Evolutionary conservation across 2,329 filamentous ascomycete species (phyloP).

Genomic region (Xylaria sp.): DNA sequence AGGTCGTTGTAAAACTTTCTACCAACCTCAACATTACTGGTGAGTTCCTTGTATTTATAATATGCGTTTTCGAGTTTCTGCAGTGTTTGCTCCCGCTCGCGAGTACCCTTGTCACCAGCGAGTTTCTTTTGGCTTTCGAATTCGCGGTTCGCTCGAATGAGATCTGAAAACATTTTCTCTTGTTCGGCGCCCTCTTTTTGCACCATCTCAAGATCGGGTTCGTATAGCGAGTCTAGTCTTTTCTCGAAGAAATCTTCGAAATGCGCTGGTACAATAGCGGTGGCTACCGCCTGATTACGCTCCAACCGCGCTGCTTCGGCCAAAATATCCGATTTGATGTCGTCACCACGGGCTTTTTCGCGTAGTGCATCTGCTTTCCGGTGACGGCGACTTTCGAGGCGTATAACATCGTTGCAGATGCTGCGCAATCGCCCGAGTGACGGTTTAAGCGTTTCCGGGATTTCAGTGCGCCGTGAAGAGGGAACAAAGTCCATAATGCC

Average conservation of each 20-base stretch:
- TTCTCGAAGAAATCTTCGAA: conserved; percentile 92
- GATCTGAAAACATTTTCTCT: conserved; percentile 68
- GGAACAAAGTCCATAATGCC: conserved; percentile 89
- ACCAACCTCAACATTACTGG: conserved; percentile 87
- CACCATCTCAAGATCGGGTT: conserved; percentile 74
- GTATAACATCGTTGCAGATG: conserved; percentile 81
- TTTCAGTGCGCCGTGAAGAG: conserved; percentile 76
- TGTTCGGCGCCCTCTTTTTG: conserved; percentile 78
- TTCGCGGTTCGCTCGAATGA: conserved; percentile 77
- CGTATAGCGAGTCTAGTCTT: conserved; percentile 76
- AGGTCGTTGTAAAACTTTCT: conserved; percentile 98
- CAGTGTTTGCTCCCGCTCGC: conserved; percentile 82
- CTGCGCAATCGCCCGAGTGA: conserved; percentile 78
- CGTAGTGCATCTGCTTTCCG: conserved; percentile 80
- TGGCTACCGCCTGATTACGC: conserved; percentile 77
- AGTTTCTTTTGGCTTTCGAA: conserved; percentile 75
- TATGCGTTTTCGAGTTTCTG: conserved; percentile 91
- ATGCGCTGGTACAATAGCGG: conserved; percentile 82
- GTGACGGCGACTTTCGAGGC: conserved; percentile 79
- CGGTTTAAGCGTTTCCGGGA: conserved; percentile 80
- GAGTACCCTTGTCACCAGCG: conserved; percentile 65
- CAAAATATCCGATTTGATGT: conserved; percentile 85
- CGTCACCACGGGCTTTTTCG: conserved; percentile 82
- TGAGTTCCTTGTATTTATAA: conserved; percentile 94
- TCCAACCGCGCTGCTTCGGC: conserved; percentile 84